These are phyloP conservation scores for Trichoderma cornu-damae DNA, from an alignment of 2,329 filamentous ascomycete genomes.

Conservation along the genomic window DNA sequence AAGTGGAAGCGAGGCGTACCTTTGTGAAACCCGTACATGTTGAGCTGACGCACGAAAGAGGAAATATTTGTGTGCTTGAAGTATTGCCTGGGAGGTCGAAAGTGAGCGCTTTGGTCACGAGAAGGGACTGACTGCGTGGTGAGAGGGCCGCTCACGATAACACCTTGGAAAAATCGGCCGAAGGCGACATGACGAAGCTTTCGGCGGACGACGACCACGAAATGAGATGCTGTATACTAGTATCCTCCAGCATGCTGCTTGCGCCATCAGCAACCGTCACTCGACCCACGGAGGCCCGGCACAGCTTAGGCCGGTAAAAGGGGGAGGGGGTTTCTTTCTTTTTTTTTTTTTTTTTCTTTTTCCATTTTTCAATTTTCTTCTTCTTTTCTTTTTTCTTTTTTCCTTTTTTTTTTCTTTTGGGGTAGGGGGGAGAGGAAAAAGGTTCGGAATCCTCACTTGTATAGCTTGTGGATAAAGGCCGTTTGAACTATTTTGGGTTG, in stretches of 20 bases:
- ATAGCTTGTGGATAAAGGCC: conserved; percentile 97
- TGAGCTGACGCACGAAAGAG: conserved; percentile 93
- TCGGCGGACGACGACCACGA: conserved; percentile 92
- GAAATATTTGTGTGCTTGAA: conserved; percentile 99
- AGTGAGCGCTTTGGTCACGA: not conserved
- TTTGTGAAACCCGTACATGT: conserved; percentile 99
- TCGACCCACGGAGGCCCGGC: not conserved
- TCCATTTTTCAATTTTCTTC: no score
- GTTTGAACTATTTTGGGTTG: conserved; percentile 98
- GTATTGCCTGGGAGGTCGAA: conserved; percentile 65
- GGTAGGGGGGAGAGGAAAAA: no score
- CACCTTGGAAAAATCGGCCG: conserved; percentile 95
- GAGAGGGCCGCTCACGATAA: conserved; percentile 70
- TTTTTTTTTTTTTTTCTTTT: no score
- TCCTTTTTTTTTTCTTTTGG: no score
- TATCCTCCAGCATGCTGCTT: conserved; percentile 77
- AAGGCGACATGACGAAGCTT: conserved; percentile 98
- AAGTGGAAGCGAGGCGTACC: conserved; percentile 47
- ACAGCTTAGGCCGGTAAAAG: not conserved
- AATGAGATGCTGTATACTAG: conserved; percentile 87
- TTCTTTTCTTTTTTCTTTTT: no score
- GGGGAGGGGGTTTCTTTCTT: not conserved
- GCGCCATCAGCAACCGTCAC: not conserved
- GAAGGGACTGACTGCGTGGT: not conserved
- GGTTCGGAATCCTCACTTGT: conserved; percentile 63